Percentiles rank a stretch among this genome's conserved stretches.
These are phyloP conservation scores for Hericium erinaceus DNA, from an alignment of 768 basidiomycete genomes.

Conservation along the genomic window DNA sequence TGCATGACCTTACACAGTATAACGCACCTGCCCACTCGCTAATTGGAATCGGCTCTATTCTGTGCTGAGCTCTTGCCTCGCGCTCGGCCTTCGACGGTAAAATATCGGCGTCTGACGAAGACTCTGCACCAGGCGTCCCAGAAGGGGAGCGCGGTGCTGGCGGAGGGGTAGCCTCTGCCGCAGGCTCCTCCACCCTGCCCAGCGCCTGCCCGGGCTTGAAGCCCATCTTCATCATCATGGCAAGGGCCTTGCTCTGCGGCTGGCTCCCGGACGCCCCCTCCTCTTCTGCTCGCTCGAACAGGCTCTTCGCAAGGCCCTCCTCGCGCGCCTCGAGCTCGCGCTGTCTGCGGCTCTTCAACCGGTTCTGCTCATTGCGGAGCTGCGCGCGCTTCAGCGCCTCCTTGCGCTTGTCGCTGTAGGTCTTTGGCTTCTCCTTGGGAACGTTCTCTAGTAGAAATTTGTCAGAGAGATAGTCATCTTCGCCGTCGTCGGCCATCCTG, in stretches of 20 bases:
- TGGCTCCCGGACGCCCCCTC: constrained; percentile 39
- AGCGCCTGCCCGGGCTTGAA: constrained; percentile 79
- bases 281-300: constrained; percentile 71
- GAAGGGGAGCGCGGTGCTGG: neutral
- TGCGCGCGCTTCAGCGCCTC: constrained; percentile 49
- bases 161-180: neutral
- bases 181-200: constrained; percentile 33
- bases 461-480: constrained; percentile 85
- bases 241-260: constrained; percentile 64
- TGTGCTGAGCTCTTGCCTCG: constrained; percentile 26
- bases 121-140: neutral
- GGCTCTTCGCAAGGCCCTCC: constrained; percentile 70
- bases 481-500: constrained; percentile 52
- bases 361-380: constrained; percentile 60
- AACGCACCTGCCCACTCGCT: constrained; percentile 74
- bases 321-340: constrained; percentile 67
- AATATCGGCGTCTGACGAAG: neutral
- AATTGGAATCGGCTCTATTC: constrained; percentile 61
- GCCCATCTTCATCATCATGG: constrained; percentile 93
- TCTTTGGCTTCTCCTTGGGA: constrained; percentile 35
- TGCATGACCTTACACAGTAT: neutral
- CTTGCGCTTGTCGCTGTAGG: constrained; percentile 65
- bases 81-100: no score
- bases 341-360: constrained; percentile 53
- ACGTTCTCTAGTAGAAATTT: constrained; percentile 57